Base-by-base conservation (phyloP, 768 basidiomycete species). In the Phylloporus scabripes region DNA sequence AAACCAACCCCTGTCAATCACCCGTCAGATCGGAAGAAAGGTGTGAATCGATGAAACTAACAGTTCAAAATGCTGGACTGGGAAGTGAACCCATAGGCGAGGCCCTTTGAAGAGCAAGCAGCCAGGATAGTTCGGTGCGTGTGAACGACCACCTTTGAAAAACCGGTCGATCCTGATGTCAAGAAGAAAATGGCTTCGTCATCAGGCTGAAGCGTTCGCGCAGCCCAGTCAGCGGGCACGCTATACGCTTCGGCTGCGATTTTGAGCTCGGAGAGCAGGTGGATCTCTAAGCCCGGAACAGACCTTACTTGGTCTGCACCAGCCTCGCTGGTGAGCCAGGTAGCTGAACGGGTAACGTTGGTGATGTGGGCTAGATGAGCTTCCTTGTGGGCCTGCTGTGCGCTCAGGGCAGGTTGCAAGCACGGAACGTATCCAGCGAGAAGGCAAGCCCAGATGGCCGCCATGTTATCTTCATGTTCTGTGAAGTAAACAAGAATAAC, bases 101-200 rank as follows among this genome's bases (percentile, higher is more conserved):
- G 50, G 21, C 59, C 60, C 61, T 72, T 69, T n/a, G 70, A 60
- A 17, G 47, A 42, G 29, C 63, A 57, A 46, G 62, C 56, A 4
- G 69, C 61, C 26, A 73, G 50, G 26, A 73, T 61, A 28, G 66
- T 70, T 5, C 62, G 61, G 54, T 73, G 72, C 6, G 63, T 65
- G 42, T 72, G 60, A 7, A 62, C 64, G 18, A 72, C 72, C 1
- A 64, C 72, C 45, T 73, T 73, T 0, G 70, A 69, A 46, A 70
- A 69, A 0, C 72, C 72, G 9, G 71, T 69, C 0, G 72, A 73
- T 1, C 72, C 72, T 0, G 72, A 72, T 11, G 72, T 73, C 43
- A 73, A 40, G 51, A 64, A 64, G 14, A 64, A 34, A n/a, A 65
- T 62, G 5, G 62, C 60, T 24, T 65, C 62, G 21, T 63, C 63